phyloP scores from a whole-genome alignment of 805 yeast genomes.

The Danielia oregonensis region DNA sequence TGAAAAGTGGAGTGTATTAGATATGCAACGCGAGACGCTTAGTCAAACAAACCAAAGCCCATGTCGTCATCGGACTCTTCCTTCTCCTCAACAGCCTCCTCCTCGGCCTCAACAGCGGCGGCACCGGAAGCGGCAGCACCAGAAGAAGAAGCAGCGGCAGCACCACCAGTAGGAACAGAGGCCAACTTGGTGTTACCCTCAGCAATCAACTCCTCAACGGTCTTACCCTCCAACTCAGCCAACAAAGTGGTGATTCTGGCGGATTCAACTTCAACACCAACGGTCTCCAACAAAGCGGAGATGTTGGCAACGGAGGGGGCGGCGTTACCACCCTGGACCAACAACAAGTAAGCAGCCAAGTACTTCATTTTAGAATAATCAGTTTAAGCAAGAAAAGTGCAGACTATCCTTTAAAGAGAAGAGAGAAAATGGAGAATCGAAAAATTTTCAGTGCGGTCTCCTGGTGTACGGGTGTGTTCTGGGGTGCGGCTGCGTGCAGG shows the following conservation, averaged over 20 bases:
- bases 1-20: too few species aligned
- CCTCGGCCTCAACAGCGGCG: conserved; percentile 69
- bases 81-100: conserved; percentile 59
- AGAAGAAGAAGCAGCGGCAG: conserved; percentile 77
- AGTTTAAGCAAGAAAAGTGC: conserved; percentile 66
- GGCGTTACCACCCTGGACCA: conserved; percentile 95
- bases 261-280: conserved; percentile 94
- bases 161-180: conserved; percentile 97
- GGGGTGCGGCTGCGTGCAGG: background rate
- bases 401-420: conserved; percentile 70
- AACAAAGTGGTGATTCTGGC: conserved; percentile 78
- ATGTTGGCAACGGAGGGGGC: conserved; percentile 92
- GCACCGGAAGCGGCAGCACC: conserved; percentile 70
- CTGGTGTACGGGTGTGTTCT: conserved; percentile 11
- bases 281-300: conserved; percentile 84
- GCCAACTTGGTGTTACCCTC: conserved; percentile 96
- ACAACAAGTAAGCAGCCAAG: conserved; percentile 98
- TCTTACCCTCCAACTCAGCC: conserved; percentile 89
- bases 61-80: conserved; percentile 73
- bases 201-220: conserved; percentile 83
- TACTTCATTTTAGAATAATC: conserved; percentile 90
- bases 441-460: conserved; percentile 5
- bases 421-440: conserved; percentile 10
- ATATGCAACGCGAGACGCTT: conserved; percentile 40
- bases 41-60: conserved; percentile 99